Base-by-base conservation (phyloP, 768 basidiomycete species). In the Hericium rajendrae region DNA sequence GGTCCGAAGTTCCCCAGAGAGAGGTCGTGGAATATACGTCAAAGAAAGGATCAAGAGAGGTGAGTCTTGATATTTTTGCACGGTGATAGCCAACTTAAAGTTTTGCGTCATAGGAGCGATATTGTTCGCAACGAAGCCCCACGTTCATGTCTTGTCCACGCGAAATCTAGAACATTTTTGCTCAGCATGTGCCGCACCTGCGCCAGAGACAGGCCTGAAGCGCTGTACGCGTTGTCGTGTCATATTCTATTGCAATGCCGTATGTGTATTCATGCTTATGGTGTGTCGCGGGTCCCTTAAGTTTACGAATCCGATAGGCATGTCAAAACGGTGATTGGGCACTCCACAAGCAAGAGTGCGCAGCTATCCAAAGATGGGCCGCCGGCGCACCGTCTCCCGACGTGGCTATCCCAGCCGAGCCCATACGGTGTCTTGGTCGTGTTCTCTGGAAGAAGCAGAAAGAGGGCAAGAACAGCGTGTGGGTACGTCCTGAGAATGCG, bases 241-340 rank as follows among this genome's bases (percentile, higher is more conserved):
- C 0, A 66, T 90, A 1, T 77, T 80, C 65, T 98, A 97, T 64
- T 97, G 95, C 66, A 78, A 85, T 55, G 60, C 73, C 15, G 90
- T 92, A 65, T 39, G 85, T 68, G 43, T 18, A 20, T 48, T 15
- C 13, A 16, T 71, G 4, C 38, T 37, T 38, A 12, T 20, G n/a
- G 15, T 16, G 41, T 57, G 20, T 43, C 61, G 46, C 59, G 50
- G 26, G 15, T 12, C 20, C 16, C 41, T n/a, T 59, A 46, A 26
- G 3, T 9, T 8, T 56, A 46, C 3, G 43, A 46, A n/a, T 46
- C 6, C 13, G 13, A 2, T 63, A 90, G 84, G 67, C 67, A 40
- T 93, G 91, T 64, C 90, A 92, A 72, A 82, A 71, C 41, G 66
- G 68, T 28, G 91, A 91, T 62, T 93, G 91, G 93, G 20, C 65